Evolutionary conservation across 495 filamentous ascomycete genomes (phyloP).

Genomic region (Neurospora hispaniola): DNA sequence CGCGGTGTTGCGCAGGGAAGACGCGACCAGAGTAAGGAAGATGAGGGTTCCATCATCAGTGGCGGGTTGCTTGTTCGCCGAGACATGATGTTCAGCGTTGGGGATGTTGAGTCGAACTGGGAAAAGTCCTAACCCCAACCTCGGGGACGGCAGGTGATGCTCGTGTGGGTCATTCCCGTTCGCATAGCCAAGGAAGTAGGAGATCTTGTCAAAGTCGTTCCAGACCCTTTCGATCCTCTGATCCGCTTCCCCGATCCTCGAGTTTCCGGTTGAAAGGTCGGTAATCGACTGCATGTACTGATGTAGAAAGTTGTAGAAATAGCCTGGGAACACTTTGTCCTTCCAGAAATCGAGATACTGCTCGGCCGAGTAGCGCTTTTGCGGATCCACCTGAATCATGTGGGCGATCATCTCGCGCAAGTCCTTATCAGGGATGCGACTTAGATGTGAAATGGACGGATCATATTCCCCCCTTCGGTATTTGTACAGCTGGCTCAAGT

Average conservation of each 20-base stretch:
- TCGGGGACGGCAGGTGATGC: slow-evolving; percentile 24
- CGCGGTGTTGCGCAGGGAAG: slow-evolving; percentile 79
- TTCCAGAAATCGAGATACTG: slow-evolving; percentile 92
- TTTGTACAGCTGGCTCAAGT: slow-evolving; percentile 83
- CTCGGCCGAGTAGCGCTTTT: slow-evolving; percentile 85
- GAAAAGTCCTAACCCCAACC: slow-evolving; percentile 41
- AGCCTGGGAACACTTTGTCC: slow-evolving; percentile 82
- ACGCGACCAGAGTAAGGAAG: slow-evolving; percentile 77
- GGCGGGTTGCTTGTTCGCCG: slow-evolving; percentile 30
- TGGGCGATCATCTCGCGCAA: slow-evolving; percentile 79
- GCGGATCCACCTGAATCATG: slow-evolving; percentile 91
- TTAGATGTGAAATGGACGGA: slow-evolving; percentile 65
- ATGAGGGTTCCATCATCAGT: slow-evolving; percentile 86
- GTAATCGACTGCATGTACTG: slow-evolving; percentile 96
- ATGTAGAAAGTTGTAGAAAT: slow-evolving; percentile 95
- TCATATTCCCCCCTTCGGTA: slow-evolving; percentile 91
- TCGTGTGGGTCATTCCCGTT: slow-evolving; percentile 28
- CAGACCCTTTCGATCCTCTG: slow-evolving; percentile 88
- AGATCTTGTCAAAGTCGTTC: slow-evolving; percentile 94
- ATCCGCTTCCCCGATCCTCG: slow-evolving; percentile 62
- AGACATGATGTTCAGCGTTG: slow-evolving; percentile 58
- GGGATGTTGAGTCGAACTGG: slow-evolving; percentile 87
- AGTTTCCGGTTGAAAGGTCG: slow-evolving; percentile 75
- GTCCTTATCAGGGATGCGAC: slow-evolving; percentile 77
- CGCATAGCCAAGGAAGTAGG: slow-evolving; percentile 76